Base-by-base conservation (phyloP, 768 basidiomycete genomes). In the Xerocomellus amylosporus region DNA sequence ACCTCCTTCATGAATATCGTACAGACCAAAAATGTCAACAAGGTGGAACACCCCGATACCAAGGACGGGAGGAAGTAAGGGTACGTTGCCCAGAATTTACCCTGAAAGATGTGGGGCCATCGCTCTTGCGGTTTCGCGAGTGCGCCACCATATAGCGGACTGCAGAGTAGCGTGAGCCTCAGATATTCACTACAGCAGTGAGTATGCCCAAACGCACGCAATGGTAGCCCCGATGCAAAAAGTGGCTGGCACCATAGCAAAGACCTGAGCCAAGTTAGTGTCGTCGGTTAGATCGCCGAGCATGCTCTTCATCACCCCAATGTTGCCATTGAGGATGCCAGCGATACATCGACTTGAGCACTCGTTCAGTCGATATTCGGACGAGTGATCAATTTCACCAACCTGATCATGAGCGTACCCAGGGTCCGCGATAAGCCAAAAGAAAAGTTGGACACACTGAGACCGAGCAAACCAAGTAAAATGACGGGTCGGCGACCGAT, bases 261-360 rank as follows among this genome's bases (percentile, higher is more conserved):
- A 73, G 8, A 61, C 77, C n/a, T 69, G 67, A 2, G 77, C 72
- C 64, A 69, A 66, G 46, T 66, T 73, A 31, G 59, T 67, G 19
- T 53, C 57, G 39, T 75, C 34, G 78, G 82, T 84, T 38, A 87
- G 69, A 56, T 87, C 86, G 0, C 78, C 86, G 69, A 88, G 77
- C 52, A 82, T 79, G 54, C 82, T 85, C 64, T 88, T 90, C 77
- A 87, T 83, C 26, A 88, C 85, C 8, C 81, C 72, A 2, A 72
- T 12, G 38, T 76, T 77, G 7, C 76, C 75, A 36, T 75, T 75
- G 22, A 75, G 56, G n/a, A 63, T 22, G 8, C 74, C 73, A 30
- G 71, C 60, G 5, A 74, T 57, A 22, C 73, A 71, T 30, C 71
- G 71, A 53, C 73, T 72, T 31, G 31, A 1, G 17, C 8, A 30